These are phyloP conservation scores for Carex pumila DNA, from an alignment of 176 grass and related monocot genomes.

Conservation along the genomic window DNA sequence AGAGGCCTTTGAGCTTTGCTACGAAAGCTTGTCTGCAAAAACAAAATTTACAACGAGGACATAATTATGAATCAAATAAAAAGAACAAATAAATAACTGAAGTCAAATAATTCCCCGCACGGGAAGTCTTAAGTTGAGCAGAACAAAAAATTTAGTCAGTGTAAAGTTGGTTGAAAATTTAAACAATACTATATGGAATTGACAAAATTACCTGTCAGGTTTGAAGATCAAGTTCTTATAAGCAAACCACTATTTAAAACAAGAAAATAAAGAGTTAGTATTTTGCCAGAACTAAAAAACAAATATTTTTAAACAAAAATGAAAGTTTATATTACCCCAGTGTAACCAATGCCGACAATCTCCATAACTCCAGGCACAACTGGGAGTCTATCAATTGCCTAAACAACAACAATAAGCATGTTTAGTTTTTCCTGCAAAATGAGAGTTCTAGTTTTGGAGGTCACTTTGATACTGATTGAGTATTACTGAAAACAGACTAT, in stretches of 20 bases:
- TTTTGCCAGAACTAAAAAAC: neutral
- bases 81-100: too few species aligned
- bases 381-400: conserved; percentile 92
- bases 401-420: neutral
- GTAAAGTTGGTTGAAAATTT: neutral
- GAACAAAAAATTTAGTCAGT: neutral
- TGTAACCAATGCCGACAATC: conserved; percentile 74
- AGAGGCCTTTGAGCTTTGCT: conserved; percentile 47
- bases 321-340: conserved; percentile 45
- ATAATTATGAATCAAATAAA: neutral
- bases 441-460: neutral
- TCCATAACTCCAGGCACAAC: conserved; percentile 79
- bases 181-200: neutral
- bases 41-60: neutral
- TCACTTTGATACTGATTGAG: neutral
- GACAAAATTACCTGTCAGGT: conserved; percentile 61
- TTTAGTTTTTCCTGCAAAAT: neutral
- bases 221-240: conserved; percentile 81
- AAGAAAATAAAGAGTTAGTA: neutral
- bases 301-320: neutral
- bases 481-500: neutral
- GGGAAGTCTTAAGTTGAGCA: neutral
- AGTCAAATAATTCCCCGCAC: too few species aligned
- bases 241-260: conserved; percentile 62
- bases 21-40: conserved; percentile 57